Evolutionary conservation across 2,329 filamentous ascomycete species (phyloP).

Genomic region (Ophiostoma sp.): DNA sequence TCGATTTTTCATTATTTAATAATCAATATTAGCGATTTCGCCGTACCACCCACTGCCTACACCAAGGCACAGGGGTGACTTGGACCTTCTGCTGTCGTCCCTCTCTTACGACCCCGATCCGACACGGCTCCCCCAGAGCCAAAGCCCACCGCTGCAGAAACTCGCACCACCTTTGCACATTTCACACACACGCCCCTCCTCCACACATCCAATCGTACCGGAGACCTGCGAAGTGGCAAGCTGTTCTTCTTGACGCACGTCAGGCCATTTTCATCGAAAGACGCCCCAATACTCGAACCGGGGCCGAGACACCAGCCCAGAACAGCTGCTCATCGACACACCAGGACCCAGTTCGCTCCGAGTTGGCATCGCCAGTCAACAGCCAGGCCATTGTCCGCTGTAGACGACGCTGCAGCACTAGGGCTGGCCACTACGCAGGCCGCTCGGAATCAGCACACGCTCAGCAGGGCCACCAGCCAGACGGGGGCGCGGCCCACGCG

Average conservation of each 20-base stretch:
- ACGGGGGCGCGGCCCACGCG: slow-evolving; percentile 14
- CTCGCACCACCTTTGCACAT: slow-evolving; percentile 19
- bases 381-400: background rate
- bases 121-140: slow-evolving; percentile 9
- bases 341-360: background rate
- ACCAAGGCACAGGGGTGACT: too few relatives aligned
- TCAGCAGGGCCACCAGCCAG: background rate
- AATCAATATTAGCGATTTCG: background rate
- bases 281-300: background rate
- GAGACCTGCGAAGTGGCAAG: background rate
- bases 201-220: background rate
- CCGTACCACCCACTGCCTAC: background rate
- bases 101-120: slow-evolving; percentile 1
- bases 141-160: slow-evolving; percentile 15
- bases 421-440: background rate
- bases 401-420: background rate
- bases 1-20: background rate
- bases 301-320: background rate
- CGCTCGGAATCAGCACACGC: background rate
- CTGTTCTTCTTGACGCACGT: slow-evolving; percentile 10
- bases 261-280: slow-evolving; percentile 22
- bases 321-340: slow-evolving; percentile 2
- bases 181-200: slow-evolving; percentile 18
- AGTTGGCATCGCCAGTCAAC: background rate
- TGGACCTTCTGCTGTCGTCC: background rate